Evolutionary conservation across 2,329 filamentous ascomycete species (phyloP), one percentile per base, ranked within the genome.

Genomic region (Xylariaceae sp.): DNA sequence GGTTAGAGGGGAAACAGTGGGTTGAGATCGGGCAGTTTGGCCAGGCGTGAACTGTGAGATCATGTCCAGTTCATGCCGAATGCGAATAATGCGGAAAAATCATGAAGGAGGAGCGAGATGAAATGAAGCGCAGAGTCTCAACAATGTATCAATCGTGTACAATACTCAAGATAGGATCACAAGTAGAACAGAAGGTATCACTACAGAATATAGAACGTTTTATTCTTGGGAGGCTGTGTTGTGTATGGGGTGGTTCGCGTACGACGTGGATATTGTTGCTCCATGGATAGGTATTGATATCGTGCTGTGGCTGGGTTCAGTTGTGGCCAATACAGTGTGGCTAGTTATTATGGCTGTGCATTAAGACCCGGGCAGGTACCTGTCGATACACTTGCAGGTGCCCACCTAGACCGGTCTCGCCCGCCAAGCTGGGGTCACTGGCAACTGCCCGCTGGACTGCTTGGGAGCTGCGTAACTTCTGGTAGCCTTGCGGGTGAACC

Each of bases 1-100:
- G 64, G 62, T 56, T 70, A 50, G 64, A 67, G 53, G 65, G 66
- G 39, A 70, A 67, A 60, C 65, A 64, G 58, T 72, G 70, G 70
- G 53, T 58, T 42, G 64, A 66, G 39, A 56, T 67, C 34, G 62
- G 59, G 30, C 65, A 62, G 48, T 68, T 71, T 61, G 70, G 67
- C 35, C 68, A 56, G 55, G 23, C 9, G 51, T 57, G 48, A 53
- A 35, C 51, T 37, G 49, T 49, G 54, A 48, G n/a, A 57, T 34
- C 49, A 49, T 56, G 55, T 64, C 53, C 47, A 30, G 23, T 30
- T 30, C 23, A 30, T 30, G 23, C 23, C 23, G 23, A 30, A 30
- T 30, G 23, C 5, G 13, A n/a, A 45, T 15, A 45, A n/a, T 2
- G 5, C 42, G 42, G 42, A n/a, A 45, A 42, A 50, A 57, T 23